These are phyloP conservation scores for Paecilomyces fulvus DNA, from an alignment of 2,329 filamentous ascomycete species.

Conservation along the genomic window DNA sequence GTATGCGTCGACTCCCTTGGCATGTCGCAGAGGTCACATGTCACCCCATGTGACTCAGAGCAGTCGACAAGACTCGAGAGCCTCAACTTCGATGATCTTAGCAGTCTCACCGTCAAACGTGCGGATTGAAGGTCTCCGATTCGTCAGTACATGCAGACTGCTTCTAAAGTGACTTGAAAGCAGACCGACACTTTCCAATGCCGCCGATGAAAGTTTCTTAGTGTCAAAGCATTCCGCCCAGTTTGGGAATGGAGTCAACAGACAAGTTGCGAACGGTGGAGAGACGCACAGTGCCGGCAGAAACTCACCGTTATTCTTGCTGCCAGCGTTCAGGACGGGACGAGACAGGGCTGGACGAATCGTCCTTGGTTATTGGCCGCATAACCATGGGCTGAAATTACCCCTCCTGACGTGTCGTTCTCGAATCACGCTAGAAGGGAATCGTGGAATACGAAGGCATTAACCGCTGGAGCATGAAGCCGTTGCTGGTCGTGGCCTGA, in stretches of 20 bases:
- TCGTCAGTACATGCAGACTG: not conserved
- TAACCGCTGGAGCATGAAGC: not conserved
- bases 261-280: not conserved
- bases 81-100: not conserved
- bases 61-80: not conserved
- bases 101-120: not conserved
- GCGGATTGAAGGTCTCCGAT: not conserved
- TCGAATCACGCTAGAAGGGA: conserved; percentile 19
- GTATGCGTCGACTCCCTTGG: not conserved
- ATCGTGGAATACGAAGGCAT: not conserved
- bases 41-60: not conserved
- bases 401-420: conserved; percentile 7
- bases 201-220: not conserved
- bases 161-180: not conserved
- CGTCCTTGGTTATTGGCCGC: not conserved
- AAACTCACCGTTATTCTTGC: not conserved
- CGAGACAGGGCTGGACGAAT: not conserved
- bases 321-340: not conserved
- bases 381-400: not conserved
- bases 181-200: not conserved
- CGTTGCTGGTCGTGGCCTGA: not conserved
- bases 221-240: not conserved
- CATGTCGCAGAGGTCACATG: not conserved
- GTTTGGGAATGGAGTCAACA: not conserved
- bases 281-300: not conserved